Evolutionary conservation across 306 rosid species (phyloP).

Genomic region (Prunus davidiana): DNA sequence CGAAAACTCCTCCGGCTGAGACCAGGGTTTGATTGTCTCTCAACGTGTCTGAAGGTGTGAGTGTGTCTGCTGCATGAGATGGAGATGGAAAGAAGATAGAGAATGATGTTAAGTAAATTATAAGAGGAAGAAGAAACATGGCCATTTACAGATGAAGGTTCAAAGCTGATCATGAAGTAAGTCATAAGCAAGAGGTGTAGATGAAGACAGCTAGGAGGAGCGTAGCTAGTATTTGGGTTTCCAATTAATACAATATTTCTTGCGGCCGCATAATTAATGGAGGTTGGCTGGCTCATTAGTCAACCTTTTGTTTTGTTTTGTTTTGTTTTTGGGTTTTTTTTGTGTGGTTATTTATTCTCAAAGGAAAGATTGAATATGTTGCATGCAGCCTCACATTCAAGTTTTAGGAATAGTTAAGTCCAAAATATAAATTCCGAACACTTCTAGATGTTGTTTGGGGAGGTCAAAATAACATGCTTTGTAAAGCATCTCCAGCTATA

Average conservation of each 20-base stretch:
- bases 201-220: background rate
- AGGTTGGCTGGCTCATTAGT: background rate
- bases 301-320: background rate
- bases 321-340: too few relatives aligned
- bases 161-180: background rate
- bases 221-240: background rate
- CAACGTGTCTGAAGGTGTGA: background rate
- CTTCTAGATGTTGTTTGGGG: too few relatives aligned
- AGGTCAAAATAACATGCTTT: too few relatives aligned
- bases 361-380: too few relatives aligned
- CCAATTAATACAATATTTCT: too few relatives aligned
- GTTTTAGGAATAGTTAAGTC: too few relatives aligned
- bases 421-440: too few relatives aligned
- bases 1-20: constrained; percentile 12
- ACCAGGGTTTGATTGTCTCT: background rate
- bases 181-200: background rate
- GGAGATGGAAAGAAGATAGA: background rate
- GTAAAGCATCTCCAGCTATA: too few relatives aligned
- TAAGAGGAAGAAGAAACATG: background rate
- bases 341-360: background rate
- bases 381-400: too few relatives aligned
- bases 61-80: background rate
- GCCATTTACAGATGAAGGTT: background rate
- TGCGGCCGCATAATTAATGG: background rate
- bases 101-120: background rate